Evolutionary conservation across 306 rosid species (phyloP).

Genomic region (Lathyrus oleraceus): DNA sequence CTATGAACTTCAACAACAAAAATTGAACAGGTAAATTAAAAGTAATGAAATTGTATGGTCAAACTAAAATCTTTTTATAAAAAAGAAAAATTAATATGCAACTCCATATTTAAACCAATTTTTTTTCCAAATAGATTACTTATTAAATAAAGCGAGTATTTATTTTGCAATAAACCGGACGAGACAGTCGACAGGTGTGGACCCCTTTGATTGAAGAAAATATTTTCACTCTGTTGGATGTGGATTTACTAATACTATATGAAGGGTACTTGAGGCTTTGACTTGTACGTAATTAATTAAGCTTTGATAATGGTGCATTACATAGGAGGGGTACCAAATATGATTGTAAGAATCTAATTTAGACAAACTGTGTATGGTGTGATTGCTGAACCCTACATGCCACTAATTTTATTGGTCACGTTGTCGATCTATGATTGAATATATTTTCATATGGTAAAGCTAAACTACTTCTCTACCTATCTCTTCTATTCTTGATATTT

Average conservation of each 20-base stretch:
- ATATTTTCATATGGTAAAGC: neutral
- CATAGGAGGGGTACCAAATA: neutral
- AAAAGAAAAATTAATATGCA: too few species aligned
- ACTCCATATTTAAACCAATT: too few species aligned
- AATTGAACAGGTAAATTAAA: too few species aligned
- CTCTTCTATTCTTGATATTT: too few species aligned
- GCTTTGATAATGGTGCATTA: constrained; percentile 46
- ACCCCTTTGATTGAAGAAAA: constrained; percentile 20
- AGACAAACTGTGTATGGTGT: neutral
- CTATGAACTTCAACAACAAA: too few species aligned
- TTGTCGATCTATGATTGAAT: constrained; percentile 17
- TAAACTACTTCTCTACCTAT: too few species aligned
- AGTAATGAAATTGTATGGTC: too few species aligned
- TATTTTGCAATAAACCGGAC: too few species aligned
- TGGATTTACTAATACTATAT: constrained; percentile 1
- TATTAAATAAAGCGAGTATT: too few species aligned
- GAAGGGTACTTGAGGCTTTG: constrained; percentile 35
- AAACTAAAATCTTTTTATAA: too few species aligned
- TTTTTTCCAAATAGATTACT: too few species aligned
- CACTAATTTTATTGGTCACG: constrained; percentile 7
- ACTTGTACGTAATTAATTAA: constrained; percentile 31
- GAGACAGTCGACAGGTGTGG: constrained; percentile 39
- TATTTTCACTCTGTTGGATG: constrained; percentile 42
- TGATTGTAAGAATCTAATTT: constrained; percentile 14
- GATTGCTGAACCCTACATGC: constrained; percentile 7